Evolutionary conservation across 495 filamentous ascomycete species (phyloP).

Genomic region (Penicillium samsonianum): DNA sequence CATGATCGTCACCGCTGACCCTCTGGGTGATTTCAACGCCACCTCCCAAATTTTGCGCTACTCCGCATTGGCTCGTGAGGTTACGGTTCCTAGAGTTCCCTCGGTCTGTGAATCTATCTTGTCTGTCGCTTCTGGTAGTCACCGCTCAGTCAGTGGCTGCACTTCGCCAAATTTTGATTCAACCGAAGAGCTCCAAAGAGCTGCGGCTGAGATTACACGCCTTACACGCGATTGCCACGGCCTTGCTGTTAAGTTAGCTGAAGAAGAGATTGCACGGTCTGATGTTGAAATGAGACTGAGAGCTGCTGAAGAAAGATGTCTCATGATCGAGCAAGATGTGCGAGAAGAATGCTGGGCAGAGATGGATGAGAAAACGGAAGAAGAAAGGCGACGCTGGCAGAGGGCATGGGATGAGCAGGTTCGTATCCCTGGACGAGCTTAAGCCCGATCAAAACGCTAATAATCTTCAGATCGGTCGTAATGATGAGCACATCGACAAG

Average conservation of each 20-base stretch:
- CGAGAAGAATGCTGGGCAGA: constrained; percentile 88
- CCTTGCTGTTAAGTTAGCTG: constrained; percentile 54
- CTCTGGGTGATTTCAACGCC: constrained; percentile 90
- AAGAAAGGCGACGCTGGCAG: constrained; percentile 76
- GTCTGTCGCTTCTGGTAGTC: constrained; percentile 42
- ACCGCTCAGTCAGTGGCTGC: constrained; percentile 45
- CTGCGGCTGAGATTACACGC: constrained; percentile 70
- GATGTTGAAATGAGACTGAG: constrained; percentile 55
- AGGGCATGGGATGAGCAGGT: constrained; percentile 73
- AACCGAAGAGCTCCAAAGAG: constrained; percentile 72
- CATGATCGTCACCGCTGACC: constrained; percentile 97
- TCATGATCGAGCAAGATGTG: constrained; percentile 77
- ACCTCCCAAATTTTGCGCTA: constrained; percentile 96
- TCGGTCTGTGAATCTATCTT: constrained; percentile 67
- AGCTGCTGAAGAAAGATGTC: constrained; percentile 65
- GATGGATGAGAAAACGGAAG: constrained; percentile 74
- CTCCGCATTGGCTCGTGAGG: constrained; percentile 88
- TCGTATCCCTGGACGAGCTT: constrained; percentile 20
- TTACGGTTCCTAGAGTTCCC: constrained; percentile 86
- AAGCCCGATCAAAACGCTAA: constrained; percentile 19
- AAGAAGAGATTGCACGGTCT: constrained; percentile 62
- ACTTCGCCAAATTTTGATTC: constrained; percentile 51
- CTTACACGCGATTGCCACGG: constrained; percentile 74
- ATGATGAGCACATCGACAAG: constrained; percentile 81
- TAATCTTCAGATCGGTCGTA: constrained; percentile 48